Conservation (phyloP, 2,329 filamentous ascomycete species). For the Aspergillus novoparasiticus region DNA sequence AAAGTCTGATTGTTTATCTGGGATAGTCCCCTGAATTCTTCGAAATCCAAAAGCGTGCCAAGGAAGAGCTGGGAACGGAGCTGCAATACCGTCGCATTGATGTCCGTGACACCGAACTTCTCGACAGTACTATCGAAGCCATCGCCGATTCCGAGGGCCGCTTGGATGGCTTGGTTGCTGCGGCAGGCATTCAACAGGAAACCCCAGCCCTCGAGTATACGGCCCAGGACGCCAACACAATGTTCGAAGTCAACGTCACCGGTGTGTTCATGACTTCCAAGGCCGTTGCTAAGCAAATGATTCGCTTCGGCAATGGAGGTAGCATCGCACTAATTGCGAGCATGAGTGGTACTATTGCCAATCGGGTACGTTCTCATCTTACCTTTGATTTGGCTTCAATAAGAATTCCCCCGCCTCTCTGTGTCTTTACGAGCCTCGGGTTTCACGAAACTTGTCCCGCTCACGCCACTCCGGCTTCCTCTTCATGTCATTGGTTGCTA, state of each 20-base stretch:
- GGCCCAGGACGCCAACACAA: slow-evolving; percentile 61
- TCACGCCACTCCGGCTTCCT: slow-evolving; percentile 9
- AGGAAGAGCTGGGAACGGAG: slow-evolving; percentile 65
- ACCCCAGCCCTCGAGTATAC: slow-evolving; percentile 78
- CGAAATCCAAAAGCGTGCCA: slow-evolving; percentile 64
- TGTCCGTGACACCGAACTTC: slow-evolving; percentile 68
- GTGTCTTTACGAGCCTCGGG: not conserved
- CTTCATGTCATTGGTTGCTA: not conserved
- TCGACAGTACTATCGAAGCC: slow-evolving; percentile 67
- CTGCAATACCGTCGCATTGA: slow-evolving; percentile 78
- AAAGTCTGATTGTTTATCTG: slow-evolving; percentile 1
- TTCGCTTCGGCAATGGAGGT: slow-evolving; percentile 60
- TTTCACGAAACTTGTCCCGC: slow-evolving; percentile 1
- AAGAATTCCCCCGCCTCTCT: slow-evolving; percentile 4
- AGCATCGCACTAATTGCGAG: slow-evolving; percentile 65
- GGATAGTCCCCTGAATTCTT: slow-evolving; percentile 61
- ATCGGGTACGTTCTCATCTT: slow-evolving; percentile 35
- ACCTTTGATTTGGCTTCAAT: not conserved
- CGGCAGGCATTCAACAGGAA: slow-evolving; percentile 76
- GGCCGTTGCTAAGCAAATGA: slow-evolving; percentile 66
- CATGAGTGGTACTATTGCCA: slow-evolving; percentile 64
- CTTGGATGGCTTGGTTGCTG: slow-evolving; percentile 77
- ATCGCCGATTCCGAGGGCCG: slow-evolving; percentile 73
- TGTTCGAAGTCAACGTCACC: slow-evolving; percentile 65
- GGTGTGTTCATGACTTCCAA: slow-evolving; percentile 66